These are phyloP conservation scores for Melanomma pulvis-pyrius DNA, from an alignment of 495 filamentous ascomycete species.

Conservation along the genomic window DNA sequence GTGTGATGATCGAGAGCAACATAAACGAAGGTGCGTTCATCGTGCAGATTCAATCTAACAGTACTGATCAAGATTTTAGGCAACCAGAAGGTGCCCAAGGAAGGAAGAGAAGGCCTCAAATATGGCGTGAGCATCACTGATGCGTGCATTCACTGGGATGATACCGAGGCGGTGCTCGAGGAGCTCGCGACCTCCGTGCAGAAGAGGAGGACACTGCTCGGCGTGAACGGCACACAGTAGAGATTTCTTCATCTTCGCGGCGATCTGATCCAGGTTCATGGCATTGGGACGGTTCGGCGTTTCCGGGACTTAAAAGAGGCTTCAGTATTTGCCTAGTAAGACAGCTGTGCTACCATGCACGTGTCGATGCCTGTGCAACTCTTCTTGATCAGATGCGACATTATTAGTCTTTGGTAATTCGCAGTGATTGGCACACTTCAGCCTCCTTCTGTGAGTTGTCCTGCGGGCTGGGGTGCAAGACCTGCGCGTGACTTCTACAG, in stretches of 20 bases:
- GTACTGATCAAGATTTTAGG: slow-evolving; percentile 51
- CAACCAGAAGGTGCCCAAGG: slow-evolving; percentile 86
- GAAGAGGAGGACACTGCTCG: slow-evolving; percentile 58
- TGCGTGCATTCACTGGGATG: slow-evolving; percentile 94
- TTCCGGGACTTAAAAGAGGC: slow-evolving; percentile 10
- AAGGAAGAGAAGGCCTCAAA: slow-evolving; percentile 86
- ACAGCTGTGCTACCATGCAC: neutral
- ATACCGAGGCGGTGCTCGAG: slow-evolving; percentile 82
- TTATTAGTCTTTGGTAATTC: neutral
- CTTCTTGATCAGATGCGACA: neutral
- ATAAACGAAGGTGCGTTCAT: slow-evolving; percentile 80
- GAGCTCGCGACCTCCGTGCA: slow-evolving; percentile 80
- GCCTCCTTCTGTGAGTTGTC: neutral
- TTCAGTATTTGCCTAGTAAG: neutral
- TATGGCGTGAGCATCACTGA: slow-evolving; percentile 98
- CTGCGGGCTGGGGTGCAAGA: neutral
- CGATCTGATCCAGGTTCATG: slow-evolving; percentile 6
- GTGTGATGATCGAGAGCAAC: slow-evolving; percentile 98
- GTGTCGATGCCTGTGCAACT: neutral
- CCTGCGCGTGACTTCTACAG: no score
- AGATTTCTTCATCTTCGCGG: neutral
- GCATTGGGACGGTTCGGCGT: slow-evolving; percentile 25
- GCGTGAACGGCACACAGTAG: slow-evolving; percentile 37
- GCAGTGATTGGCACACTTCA: neutral
- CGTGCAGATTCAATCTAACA: neutral